Evolutionary conservation across 1,284 basidiomycete genomes (phyloP).

Genomic region (Polyporus tsugae): DNA sequence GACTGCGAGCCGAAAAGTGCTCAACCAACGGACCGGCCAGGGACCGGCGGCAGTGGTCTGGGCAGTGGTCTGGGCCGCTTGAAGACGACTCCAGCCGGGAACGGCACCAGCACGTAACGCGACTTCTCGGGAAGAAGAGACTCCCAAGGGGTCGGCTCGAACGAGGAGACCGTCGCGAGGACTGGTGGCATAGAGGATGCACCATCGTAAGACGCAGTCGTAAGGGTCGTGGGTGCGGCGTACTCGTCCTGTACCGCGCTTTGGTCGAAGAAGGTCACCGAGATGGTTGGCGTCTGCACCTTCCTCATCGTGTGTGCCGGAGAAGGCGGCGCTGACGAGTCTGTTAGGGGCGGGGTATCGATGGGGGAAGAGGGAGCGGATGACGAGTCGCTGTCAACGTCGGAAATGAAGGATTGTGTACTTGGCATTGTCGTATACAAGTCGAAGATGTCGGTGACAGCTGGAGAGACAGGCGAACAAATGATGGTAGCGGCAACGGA

Average conservation of each 20-base stretch:
- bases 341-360: conserved; percentile 17
- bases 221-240: not conserved
- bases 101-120: conserved; percentile 14
- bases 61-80: conserved; percentile 24
- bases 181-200: not conserved
- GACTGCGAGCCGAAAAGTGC: not conserved
- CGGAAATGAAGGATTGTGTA: conserved; percentile 23
- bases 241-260: conserved; percentile 4
- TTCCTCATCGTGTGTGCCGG: conserved; percentile 19
- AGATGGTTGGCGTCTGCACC: conserved; percentile 25
- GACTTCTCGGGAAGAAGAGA: conserved; percentile 10
- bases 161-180: conserved; percentile 11
- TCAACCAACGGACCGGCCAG: conserved; percentile 14
- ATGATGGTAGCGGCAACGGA: conserved; percentile 20
- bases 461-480: conserved; percentile 39
- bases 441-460: conserved; percentile 32
- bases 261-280: conserved; percentile 31
- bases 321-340: conserved; percentile 7
- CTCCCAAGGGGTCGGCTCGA: conserved; percentile 16
- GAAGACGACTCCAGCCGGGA: conserved; percentile 11
- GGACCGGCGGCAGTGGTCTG: conserved; percentile 30
- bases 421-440: conserved; percentile 27
- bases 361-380: conserved; percentile 29
- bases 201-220: not conserved
- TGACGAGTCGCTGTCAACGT: conserved; percentile 22